These are phyloP conservation scores for Flaveria ramosissima DNA, from an alignment of 129 eudicot genomes.

Conservation along the genomic window DNA sequence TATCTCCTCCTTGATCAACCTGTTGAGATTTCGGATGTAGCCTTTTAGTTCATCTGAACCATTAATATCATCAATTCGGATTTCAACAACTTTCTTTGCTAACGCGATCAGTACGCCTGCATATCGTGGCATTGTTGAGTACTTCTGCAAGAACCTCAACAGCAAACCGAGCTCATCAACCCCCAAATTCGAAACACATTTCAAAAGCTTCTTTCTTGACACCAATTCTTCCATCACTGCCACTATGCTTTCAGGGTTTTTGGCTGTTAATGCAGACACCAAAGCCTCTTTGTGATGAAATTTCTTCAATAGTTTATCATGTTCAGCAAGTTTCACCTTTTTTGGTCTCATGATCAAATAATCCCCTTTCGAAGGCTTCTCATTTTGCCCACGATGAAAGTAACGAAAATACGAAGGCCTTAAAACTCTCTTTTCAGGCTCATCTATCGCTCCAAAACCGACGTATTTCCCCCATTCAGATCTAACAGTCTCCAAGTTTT, in stretches of 20 bases:
- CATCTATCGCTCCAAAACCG: conserved; percentile 44
- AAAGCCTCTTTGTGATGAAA: conserved; percentile 92
- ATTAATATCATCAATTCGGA: conserved; percentile 62
- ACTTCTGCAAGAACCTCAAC: conserved; percentile 67
- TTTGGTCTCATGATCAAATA: conserved; percentile 59
- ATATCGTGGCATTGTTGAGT: conserved; percentile 70
- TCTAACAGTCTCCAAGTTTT: conserved; percentile 30
- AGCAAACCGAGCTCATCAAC: conserved; percentile 73
- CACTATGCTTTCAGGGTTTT: conserved; percentile 66
- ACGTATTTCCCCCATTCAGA: conserved; percentile 39
- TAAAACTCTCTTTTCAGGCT: conserved; percentile 49
- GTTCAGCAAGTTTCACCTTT: conserved; percentile 82
- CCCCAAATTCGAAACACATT: conserved; percentile 69
- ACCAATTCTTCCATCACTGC: conserved; percentile 97
- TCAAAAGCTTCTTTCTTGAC: conserved; percentile 74
- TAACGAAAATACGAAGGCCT: conserved; percentile 83
- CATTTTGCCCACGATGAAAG: conserved; percentile 73
- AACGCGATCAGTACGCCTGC: conserved; percentile 58
- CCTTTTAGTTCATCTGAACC: conserved; percentile 57
- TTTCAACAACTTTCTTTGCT: conserved; percentile 77
- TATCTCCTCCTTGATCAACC: conserved; percentile 75
- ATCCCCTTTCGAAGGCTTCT: conserved; percentile 84
- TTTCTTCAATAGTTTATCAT: conserved; percentile 75
- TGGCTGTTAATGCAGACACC: conserved; percentile 64
- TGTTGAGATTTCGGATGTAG: conserved; percentile 62